Conservation (phyloP, 176 grass and related monocot genomes). For the Elaeis guineensis region DNA sequence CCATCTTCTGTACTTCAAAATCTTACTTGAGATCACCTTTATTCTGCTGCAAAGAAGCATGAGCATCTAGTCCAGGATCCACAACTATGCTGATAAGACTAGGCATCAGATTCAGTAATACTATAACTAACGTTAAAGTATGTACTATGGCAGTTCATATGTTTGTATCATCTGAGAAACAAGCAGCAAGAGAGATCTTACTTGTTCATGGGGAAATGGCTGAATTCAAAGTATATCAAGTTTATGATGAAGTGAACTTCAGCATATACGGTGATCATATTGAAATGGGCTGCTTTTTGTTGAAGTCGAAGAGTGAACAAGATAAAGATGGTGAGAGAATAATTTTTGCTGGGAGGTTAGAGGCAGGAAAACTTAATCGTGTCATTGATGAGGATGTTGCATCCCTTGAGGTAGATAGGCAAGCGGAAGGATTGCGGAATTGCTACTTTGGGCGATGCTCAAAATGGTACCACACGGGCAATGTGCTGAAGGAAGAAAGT, state of each 20-base stretch:
- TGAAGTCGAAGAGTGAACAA: slow-evolving; percentile 1
- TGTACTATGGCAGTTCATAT: not conserved
- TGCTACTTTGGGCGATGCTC: slow-evolving; percentile 48
- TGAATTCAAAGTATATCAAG: slow-evolving; percentile 27
- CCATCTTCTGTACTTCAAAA: too few relatives aligned
- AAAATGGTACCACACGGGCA: slow-evolving; percentile 31
- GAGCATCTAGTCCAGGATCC: too few relatives aligned
- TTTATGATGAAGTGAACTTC: slow-evolving; percentile 43
- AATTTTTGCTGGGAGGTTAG: slow-evolving; percentile 36
- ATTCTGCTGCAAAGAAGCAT: too few relatives aligned
- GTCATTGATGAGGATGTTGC: slow-evolving; percentile 33
- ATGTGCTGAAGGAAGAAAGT: not conserved
- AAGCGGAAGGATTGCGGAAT: slow-evolving; percentile 43
- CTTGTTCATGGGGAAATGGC: slow-evolving; percentile 20
- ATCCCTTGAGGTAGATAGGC: slow-evolving; percentile 29
- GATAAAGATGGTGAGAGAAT: slow-evolving; percentile 40
- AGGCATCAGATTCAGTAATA: too few relatives aligned
- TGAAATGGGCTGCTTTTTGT: slow-evolving; percentile 37
- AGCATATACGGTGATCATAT: slow-evolving; percentile 17
- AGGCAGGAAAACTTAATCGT: not conserved
- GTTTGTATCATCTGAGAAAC: too few relatives aligned
- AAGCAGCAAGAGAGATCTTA: slow-evolving; percentile 25
- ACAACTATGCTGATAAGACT: too few relatives aligned
- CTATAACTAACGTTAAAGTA: too few relatives aligned
- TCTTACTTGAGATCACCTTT: too few relatives aligned